phyloP scores from a whole-genome alignment of 2,329 filamentous ascomycete species.

The Rhynchosporium graminicola region DNA sequence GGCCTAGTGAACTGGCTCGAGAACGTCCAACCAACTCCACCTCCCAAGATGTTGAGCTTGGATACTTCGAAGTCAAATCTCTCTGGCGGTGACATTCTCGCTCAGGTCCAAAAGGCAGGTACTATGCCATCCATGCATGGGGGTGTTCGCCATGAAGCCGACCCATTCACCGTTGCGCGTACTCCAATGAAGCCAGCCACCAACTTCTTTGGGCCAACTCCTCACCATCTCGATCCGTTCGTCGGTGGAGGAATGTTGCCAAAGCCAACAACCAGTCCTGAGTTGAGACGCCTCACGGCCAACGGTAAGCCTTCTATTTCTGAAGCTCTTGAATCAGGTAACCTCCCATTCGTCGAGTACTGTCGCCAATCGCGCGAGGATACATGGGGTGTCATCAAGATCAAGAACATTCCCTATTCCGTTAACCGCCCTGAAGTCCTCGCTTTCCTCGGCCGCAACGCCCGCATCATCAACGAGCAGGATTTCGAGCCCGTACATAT shows the following conservation, averaged over 20 bases:
- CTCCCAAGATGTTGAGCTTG: constrained; percentile 11
- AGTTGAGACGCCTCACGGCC: constrained; percentile 28
- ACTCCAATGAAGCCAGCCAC: not conserved
- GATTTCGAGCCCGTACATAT: constrained; percentile 60
- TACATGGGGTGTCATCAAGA: constrained; percentile 41
- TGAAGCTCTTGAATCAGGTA: constrained; percentile 35
- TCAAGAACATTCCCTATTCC: constrained; percentile 53
- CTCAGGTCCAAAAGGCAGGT: constrained; percentile 15
- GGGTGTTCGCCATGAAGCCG: constrained; percentile 22
- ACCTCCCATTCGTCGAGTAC: constrained; percentile 42
- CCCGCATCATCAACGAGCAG: constrained; percentile 54
- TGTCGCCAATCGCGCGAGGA: constrained; percentile 36
- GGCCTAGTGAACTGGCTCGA: constrained; percentile 24
- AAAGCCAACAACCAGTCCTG: not conserved
- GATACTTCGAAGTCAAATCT: not conserved
- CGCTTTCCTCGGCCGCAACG: constrained; percentile 60
- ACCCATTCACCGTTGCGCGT: constrained; percentile 23
- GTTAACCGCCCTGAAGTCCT: constrained; percentile 56
- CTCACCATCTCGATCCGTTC: constrained; percentile 14
- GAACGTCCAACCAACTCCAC: constrained; percentile 15
- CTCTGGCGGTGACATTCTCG: constrained; percentile 16
- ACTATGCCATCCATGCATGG: constrained; percentile 7
- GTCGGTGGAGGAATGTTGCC: constrained; percentile 9
- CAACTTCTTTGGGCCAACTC: constrained; percentile 23
- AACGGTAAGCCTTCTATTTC: constrained; percentile 35